These are phyloP conservation scores for Linnemannia schmuckeri DNA, from an alignment of 192 early-diverging fungal genomes.

Conservation along the genomic window DNA sequence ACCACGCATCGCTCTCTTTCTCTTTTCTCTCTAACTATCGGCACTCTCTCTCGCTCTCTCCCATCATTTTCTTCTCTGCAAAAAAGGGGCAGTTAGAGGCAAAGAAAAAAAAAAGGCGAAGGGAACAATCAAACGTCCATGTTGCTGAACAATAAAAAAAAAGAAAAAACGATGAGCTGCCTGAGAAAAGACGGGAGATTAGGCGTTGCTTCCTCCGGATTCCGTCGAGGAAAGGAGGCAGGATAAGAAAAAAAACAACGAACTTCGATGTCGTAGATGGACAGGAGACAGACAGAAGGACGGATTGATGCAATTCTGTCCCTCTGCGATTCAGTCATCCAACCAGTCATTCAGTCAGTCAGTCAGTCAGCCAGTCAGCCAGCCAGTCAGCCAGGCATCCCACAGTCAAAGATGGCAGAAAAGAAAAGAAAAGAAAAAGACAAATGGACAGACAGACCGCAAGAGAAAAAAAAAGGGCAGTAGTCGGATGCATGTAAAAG, in stretches of 20 bases:
- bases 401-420: background rate
- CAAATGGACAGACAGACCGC: background rate
- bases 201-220: background rate
- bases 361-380: background rate
- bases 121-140: conserved; percentile 5
- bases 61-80: background rate
- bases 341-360: background rate
- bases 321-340: background rate
- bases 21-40: background rate
- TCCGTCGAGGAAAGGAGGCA: background rate
- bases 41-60: background rate
- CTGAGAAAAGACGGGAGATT: background rate
- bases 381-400: background rate
- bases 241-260: background rate
- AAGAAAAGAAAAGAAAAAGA: background rate
- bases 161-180: background rate
- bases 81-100: background rate
- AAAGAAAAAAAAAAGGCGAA: background rate
- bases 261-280: background rate
- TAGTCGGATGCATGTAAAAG: conserved; percentile 4
- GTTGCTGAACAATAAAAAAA: background rate
- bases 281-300: conserved; percentile 11
- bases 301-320: background rate
- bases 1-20: background rate
- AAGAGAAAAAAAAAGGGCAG: background rate